These are phyloP conservation scores for Sisymbrium irio DNA, from an alignment of 345 rosid species.

Conservation along the genomic window DNA sequence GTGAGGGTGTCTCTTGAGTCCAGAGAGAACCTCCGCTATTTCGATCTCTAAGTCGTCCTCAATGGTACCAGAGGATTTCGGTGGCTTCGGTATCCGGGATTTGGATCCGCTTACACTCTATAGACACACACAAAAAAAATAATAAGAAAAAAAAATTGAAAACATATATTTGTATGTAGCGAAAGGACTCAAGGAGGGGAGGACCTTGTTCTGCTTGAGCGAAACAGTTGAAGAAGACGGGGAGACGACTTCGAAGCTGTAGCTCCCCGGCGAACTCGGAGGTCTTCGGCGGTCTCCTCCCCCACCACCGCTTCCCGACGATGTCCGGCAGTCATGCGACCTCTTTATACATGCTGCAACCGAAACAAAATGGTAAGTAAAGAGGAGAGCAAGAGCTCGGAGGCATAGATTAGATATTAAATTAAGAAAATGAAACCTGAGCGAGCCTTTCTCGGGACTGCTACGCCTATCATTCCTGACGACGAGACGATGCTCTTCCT, in stretches of 20 bases:
- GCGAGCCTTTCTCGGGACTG: slow-evolving; percentile 67
- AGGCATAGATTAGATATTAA: too few species aligned
- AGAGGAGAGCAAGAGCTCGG: too few species aligned
- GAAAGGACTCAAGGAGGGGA: slow-evolving; percentile 25
- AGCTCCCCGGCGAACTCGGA: slow-evolving; percentile 48
- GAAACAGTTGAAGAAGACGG: slow-evolving; percentile 48
- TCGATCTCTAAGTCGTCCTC: slow-evolving; percentile 64
- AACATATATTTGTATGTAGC: too few species aligned
- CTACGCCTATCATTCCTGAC: slow-evolving; percentile 48
- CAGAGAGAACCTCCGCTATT: slow-evolving; percentile 60
- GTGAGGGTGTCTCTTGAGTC: slow-evolving; percentile 47
- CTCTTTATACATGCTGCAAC: slow-evolving; percentile 53
- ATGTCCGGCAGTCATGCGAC: slow-evolving; percentile 48
- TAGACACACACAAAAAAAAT: too few species aligned
- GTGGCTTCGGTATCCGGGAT: slow-evolving; percentile 39
- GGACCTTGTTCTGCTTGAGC: slow-evolving; percentile 47
- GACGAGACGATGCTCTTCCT: slow-evolving; percentile 26
- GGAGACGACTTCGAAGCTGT: slow-evolving; percentile 39
- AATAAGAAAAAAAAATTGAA: too few species aligned
- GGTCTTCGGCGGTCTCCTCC: slow-evolving; percentile 38
- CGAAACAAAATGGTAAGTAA: neutral
- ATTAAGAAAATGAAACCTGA: slow-evolving; percentile 46
- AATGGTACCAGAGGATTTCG: slow-evolving; percentile 37
- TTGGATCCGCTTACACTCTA: slow-evolving; percentile 42
- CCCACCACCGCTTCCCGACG: slow-evolving; percentile 45